These are phyloP conservation scores for Neoboletus magnificus DNA, from an alignment of 768 basidiomycete genomes.

Conservation along the genomic window DNA sequence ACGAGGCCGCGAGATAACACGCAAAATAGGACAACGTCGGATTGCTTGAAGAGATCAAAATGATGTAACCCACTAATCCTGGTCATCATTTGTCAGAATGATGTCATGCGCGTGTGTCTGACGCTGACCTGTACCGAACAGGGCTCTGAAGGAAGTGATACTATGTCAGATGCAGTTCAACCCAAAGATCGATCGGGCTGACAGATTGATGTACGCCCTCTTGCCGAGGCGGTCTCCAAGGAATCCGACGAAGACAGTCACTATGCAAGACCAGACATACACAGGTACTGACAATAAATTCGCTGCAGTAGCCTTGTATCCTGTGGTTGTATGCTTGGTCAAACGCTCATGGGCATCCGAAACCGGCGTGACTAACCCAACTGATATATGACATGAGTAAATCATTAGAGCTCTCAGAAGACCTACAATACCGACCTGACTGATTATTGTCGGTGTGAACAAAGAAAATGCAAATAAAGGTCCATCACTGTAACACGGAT, in stretches of 20 bases:
- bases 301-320: constrained; percentile 60
- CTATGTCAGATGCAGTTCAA: constrained; percentile 1
- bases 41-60: constrained; percentile 56
- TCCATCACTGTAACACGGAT: constrained; percentile 36
- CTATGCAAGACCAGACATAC: constrained; percentile 67
- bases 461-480: constrained; percentile 55
- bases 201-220: constrained; percentile 62
- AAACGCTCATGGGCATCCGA: background rate
- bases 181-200: constrained; percentile 17
- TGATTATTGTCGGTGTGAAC: constrained; percentile 45
- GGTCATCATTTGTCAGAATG: constrained; percentile 1
- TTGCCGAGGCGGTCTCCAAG: constrained; percentile 58
- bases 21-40: constrained; percentile 72
- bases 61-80: constrained; percentile 61
- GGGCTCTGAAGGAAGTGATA: constrained; percentile 12
- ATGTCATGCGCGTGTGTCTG: background rate
- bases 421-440: constrained; percentile 41
- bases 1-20: constrained; percentile 68
- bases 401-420: background rate
- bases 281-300: constrained; percentile 78
- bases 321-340: constrained; percentile 27
- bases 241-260: constrained; percentile 61
- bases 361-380: constrained; percentile 15
- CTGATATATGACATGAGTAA: constrained; percentile 1
- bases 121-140: constrained; percentile 33